phyloP scores from a whole-genome alignment of 2,329 filamentous ascomycete species.

The Fusarium sp. region DNA sequence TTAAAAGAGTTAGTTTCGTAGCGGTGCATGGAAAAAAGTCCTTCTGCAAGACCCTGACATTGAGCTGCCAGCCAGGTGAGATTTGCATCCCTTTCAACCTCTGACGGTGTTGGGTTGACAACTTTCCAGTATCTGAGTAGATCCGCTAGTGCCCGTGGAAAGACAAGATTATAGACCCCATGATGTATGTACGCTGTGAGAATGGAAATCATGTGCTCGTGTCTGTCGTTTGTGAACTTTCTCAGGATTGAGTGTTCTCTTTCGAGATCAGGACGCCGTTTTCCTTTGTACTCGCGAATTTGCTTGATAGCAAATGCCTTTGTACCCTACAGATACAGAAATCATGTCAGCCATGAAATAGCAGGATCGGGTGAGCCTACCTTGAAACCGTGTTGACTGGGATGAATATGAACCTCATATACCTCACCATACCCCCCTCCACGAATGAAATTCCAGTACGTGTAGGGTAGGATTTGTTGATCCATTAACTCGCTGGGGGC shows the following conservation, averaged over 20 bases:
- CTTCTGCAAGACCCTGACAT: conserved; percentile 1
- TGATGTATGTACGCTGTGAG: neutral
- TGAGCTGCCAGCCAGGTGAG: neutral
- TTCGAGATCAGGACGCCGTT: neutral
- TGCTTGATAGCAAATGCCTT: neutral
- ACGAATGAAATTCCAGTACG: neutral
- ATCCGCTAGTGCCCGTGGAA: neutral
- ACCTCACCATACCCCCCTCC: neutral
- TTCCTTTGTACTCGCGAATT: too few relatives aligned
- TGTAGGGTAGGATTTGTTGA: neutral
- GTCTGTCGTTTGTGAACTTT: neutral
- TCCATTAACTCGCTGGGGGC: neutral
- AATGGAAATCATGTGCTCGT: neutral
- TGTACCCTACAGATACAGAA: neutral
- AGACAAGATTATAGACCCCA: neutral
- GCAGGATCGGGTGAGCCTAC: neutral
- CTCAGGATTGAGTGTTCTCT: neutral
- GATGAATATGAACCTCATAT: neutral
- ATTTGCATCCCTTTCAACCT: neutral
- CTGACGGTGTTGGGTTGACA: neutral
- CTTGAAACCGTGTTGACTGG: neutral
- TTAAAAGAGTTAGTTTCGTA: neutral
- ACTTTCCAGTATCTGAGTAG: neutral
- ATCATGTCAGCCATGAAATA: neutral
- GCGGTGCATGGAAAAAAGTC: neutral